Base-by-base conservation (phyloP, 345 rosid species). In the Eucalyptus lansdowneana region DNA sequence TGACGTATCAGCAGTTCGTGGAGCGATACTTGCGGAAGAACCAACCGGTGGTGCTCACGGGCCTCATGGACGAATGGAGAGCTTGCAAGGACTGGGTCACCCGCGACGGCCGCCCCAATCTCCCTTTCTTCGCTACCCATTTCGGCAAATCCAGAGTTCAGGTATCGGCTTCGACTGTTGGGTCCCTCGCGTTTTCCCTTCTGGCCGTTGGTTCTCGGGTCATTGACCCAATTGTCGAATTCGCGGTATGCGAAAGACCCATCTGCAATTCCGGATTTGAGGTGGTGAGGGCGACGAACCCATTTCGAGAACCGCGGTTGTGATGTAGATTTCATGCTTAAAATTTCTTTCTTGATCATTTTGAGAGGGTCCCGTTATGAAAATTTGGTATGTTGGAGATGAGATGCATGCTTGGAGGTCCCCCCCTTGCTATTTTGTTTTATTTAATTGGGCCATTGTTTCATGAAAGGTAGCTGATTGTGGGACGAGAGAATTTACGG, bases 11-110 rank as follows among this genome's bases (percentile, higher is more conserved):
- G 29, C 97, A 93, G 86, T 97, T 97, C 86, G 96, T 93, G 50
- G 94, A 93, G 90, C 94, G 89, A 65, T 97, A 93, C 93, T 90
- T 97, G 90, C 90, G 94, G 25, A 94, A 92, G 93, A 97, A 95
- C 90, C 93, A 93, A 27, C 99, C 99, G 4, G 98, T 96, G 58
- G 94, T 97, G 50, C 89, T 97, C 34, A 95, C 95, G 27, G 94
- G 94, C 92, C 94, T 97, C 51, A 96, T 95, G 94, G 98, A 96
- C 56, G 94, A 93, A 76, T 97, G 99, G 99, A 90, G 93, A 88
- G 97, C 99, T 91, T 94, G 95, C 89, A 88, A 87, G 89, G 97
- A 97, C 90, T 97, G 99, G 99, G 94, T 97, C 92, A 88, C 87
- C 85, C 76, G 86, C 40, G 89, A 90, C 92, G 98, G 94, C 60